phyloP scores from a whole-genome alignment of 352 stramenopile genomes.

The Phytophthora sp. region DNA sequence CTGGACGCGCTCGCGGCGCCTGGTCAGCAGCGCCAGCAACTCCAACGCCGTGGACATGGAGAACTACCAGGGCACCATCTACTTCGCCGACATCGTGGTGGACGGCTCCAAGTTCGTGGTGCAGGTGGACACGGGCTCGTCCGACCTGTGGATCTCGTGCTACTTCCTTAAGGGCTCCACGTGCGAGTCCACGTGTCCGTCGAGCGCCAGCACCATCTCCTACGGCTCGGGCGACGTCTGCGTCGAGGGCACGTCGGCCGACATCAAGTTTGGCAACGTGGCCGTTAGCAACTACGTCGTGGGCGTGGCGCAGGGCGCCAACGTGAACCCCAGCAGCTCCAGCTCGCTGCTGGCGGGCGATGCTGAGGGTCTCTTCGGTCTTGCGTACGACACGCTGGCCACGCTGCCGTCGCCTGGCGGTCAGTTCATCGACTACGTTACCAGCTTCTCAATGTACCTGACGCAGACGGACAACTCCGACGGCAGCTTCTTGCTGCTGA shows the following conservation, averaged over 20 bases:
- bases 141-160: conserved; percentile 81
- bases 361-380: conserved; percentile 66
- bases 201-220: conserved; percentile 42
- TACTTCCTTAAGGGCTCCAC: conserved; percentile 46
- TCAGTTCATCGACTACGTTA: conserved; percentile 67
- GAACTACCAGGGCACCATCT: conserved; percentile 70
- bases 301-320: conserved; percentile 56
- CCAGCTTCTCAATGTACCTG: conserved; percentile 75
- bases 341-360: conserved; percentile 47
- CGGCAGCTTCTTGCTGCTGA: conserved; percentile 73
- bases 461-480: conserved; percentile 42
- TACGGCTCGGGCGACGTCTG: conserved; percentile 77
- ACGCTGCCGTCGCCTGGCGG: conserved; percentile 51
- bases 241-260: conserved; percentile 44
- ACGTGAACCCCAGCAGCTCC: conserved; percentile 47
- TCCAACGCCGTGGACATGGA: conserved; percentile 44
- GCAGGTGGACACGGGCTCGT: conserved; percentile 79
- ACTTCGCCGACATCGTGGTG: conserved; percentile 65
- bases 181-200: conserved; percentile 56
- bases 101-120: conserved; percentile 49
- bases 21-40: conserved; percentile 36
- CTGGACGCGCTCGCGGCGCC: conserved; percentile 26
- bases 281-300: conserved; percentile 56
- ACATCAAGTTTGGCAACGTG: conserved; percentile 56
- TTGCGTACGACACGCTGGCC: conserved; percentile 62